Percentiles rank a stretch among this genome's conserved stretches.
Conservation (phyloP, 768 basidiomycete species). For the Hericium coralloides region DNA sequence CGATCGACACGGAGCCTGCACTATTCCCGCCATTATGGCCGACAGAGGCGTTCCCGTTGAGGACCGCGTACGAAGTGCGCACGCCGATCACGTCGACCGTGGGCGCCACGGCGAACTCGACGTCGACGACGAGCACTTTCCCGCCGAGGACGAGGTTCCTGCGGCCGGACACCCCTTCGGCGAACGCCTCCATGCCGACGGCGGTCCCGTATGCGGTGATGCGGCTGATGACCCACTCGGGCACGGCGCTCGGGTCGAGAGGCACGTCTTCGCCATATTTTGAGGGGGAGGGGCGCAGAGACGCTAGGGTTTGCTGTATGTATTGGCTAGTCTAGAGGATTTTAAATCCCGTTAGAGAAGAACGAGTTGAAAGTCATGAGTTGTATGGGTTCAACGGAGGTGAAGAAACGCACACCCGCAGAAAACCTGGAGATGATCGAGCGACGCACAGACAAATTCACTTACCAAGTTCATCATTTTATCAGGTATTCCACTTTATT, state of each 20-base stretch:
- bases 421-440: too few species aligned
- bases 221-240: conserved; percentile 50
- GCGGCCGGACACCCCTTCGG: conserved; percentile 40
- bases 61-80: neutral
- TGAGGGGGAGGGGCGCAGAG: neutral
- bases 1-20: conserved; percentile 32
- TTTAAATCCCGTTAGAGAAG: too few species aligned
- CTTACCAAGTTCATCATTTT: too few species aligned
- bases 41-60: neutral
- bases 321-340: neutral
- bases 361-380: too few species aligned
- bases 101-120: conserved; percentile 48
- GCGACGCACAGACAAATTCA: too few species aligned
- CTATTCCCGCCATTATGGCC: neutral
- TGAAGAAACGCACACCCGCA: too few species aligned
- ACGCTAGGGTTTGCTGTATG: neutral
- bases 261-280: conserved; percentile 63
- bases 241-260: conserved; percentile 32
- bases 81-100: conserved; percentile 2
- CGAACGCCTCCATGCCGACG: conserved; percentile 70
- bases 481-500: too few species aligned
- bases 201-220: conserved; percentile 54
- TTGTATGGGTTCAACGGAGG: too few species aligned
- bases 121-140: conserved; percentile 72
- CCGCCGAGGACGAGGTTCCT: conserved; percentile 61